These are phyloP conservation scores for Lactarius akahatsu DNA, from an alignment of 768 basidiomycete genomes.

Conservation along the genomic window DNA sequence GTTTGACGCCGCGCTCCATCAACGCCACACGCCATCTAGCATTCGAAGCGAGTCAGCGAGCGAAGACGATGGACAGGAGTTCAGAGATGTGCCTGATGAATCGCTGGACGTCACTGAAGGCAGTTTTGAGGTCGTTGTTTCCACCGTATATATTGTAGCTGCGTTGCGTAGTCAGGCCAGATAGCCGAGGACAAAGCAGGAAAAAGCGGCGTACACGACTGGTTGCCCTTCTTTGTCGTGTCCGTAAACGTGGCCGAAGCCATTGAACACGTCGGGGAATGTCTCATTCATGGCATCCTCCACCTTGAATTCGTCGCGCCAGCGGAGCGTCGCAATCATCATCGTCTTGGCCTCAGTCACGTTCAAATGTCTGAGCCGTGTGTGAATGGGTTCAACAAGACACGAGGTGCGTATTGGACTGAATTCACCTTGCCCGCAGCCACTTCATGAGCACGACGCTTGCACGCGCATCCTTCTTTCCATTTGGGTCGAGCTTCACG, in stretches of 20 bases:
- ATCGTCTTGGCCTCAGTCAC: conserved; percentile 57
- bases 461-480: conserved; percentile 55
- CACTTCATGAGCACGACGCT: conserved; percentile 84
- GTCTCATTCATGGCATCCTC: conserved; percentile 56
- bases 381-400: background rate
- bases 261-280: conserved; percentile 41
- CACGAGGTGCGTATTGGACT: background rate
- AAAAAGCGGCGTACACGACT: conserved; percentile 53
- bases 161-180: background rate
- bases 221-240: conserved; percentile 71
- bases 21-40: conserved; percentile 75
- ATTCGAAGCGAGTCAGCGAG: background rate
- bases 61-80: background rate
- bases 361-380: conserved; percentile 47
- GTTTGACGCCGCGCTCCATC: conserved; percentile 64
- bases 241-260: conserved; percentile 63
- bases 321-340: conserved; percentile 66
- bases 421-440: conserved; percentile 64
- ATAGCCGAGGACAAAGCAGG: background rate
- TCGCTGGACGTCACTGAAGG: conserved; percentile 73
- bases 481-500: conserved; percentile 62
- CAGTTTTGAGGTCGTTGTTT: conserved; percentile 59
- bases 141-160: conserved; percentile 84
- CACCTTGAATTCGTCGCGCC: conserved; percentile 67
- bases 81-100: conserved; percentile 61